A percentile compares a stretch with the other conserved stretches of the same genome.
phyloP scores from a whole-genome alignment of 768 basidiomycete genomes.

The Auriscalpium microsporum region DNA sequence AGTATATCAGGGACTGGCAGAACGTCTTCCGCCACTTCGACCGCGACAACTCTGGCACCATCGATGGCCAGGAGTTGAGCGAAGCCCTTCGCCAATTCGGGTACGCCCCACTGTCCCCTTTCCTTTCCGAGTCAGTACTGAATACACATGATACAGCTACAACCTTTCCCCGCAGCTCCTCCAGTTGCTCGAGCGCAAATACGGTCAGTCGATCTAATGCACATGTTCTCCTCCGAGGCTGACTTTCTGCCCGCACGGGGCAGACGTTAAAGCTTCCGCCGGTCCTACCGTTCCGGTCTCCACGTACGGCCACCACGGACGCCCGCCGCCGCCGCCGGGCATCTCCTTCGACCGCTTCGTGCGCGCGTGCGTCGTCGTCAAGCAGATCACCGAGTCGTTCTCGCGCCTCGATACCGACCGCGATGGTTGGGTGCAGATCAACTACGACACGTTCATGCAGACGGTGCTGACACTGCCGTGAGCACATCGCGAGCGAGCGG shows the following conservation, averaged over 20 bases:
- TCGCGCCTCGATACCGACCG: conserved; percentile 53
- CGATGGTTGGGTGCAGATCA: conserved; percentile 62
- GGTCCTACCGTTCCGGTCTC: conserved; percentile 15
- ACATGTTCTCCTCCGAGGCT: neutral
- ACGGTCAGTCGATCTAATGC: conserved; percentile 42
- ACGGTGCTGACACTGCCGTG: conserved; percentile 57
- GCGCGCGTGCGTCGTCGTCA: conserved; percentile 67
- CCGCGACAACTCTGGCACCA: conserved; percentile 72
- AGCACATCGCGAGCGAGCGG: conserved; percentile 12
- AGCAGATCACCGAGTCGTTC: conserved; percentile 70
- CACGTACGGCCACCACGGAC: neutral
- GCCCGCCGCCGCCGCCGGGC: conserved; percentile 35
- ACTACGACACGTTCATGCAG: conserved; percentile 65
- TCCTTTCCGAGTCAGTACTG: neutral
- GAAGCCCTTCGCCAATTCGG: conserved; percentile 72
- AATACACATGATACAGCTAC: conserved; percentile 31
- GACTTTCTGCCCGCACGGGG: neutral
- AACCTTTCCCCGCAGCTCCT: conserved; percentile 62
- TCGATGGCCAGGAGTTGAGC: conserved; percentile 60
- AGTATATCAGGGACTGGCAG: conserved; percentile 87
- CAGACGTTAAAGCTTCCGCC: conserved; percentile 17
- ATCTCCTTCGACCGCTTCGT: conserved; percentile 86
- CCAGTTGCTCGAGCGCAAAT: conserved; percentile 66
- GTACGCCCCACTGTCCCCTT: conserved; percentile 19
- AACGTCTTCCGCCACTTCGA: conserved; percentile 79